Base-by-base conservation (phyloP, 768 basidiomycete genomes). In the Boletus vermiculosoides region DNA sequence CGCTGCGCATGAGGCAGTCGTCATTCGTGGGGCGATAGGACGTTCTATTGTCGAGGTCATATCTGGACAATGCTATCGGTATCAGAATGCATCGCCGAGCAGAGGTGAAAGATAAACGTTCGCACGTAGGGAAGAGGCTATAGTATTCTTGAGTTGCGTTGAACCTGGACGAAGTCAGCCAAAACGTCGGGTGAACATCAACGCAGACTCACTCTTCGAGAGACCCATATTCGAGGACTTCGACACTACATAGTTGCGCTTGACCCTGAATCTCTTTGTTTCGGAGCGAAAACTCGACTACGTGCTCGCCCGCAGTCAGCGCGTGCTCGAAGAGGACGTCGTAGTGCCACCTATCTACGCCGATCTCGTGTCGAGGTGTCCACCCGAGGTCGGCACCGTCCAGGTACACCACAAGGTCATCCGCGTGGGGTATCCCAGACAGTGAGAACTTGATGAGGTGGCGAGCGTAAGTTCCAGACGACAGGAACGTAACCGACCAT, bases 1-100 rank as follows among this genome's bases (percentile, higher is more conserved):
- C 85, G 52, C 75, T 73, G 41, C 90, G 87, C 90, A 92, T 92
- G 46, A 92, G 82, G 66, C 90, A 92, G 68, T 85, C 87, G 57
- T 89, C 85, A 60, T 90, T 89, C 3, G 90, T 92, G 4, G 90
- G 90, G n/a, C 90, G 81, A 71, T 87, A 92, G 4, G 81, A 80
- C 0, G 87, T 90, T 50, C 70, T 68, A 63, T 91, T 89, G 52
- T 69, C 52, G 39, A 74, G 68, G 34, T 84, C 77, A 66, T 80
- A 90, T 20, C 88, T 89, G 58, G 20, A 42, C 22, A 20, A 25
- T 22, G 23, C 0, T 13, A 11, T 45, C 18, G 44, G 5, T 13
- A 36, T 54, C 22, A 59, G 52, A 16, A 30, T n/a, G 28, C 45
- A 18, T 25, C 8, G 20, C 18, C 18, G 2, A 25, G 5, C 9